Percentiles rank a stretch among this genome's conserved stretches.
These are phyloP conservation scores for Rehmannia glutinosa DNA, from an alignment of 257 asterid species.

Conservation along the genomic window DNA sequence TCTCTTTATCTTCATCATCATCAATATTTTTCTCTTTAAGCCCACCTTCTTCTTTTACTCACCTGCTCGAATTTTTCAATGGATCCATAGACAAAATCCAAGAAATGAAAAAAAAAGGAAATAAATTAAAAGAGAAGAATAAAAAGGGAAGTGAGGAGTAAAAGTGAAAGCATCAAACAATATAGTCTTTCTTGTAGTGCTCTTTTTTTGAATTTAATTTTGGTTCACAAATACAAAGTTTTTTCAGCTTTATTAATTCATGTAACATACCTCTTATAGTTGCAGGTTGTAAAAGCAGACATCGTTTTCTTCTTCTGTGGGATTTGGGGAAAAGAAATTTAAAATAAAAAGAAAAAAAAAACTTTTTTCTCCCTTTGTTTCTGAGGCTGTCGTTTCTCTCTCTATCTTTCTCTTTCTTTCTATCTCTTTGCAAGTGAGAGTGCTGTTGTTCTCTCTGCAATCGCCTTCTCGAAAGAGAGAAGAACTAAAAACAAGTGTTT, in stretches of 20 bases:
- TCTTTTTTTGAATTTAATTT: conserved; percentile 15
- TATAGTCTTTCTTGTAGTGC: not conserved
- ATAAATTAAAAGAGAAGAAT: conserved; percentile 16
- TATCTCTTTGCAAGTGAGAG: conserved; percentile 40
- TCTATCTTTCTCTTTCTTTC: conserved; percentile 28
- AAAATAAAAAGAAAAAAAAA: not conserved
- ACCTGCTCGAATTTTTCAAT: conserved; percentile 5
- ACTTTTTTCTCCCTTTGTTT: conserved; percentile 21
- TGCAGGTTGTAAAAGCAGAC: conserved; percentile 73
- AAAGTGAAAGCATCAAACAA: conserved; percentile 42
- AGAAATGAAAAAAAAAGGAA: not conserved
- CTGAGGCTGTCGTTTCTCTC: conserved; percentile 48
- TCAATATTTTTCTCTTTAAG: conserved; percentile 19
- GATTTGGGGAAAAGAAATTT: conserved; percentile 31
- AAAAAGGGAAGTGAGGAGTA: conserved; percentile 34
- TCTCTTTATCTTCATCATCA: conserved; percentile 36
- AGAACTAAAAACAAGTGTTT: conserved; percentile 29
- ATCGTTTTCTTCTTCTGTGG: conserved; percentile 82
- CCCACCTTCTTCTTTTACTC: conserved; percentile 7
- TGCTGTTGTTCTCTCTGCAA: conserved; percentile 60
- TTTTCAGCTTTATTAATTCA: conserved; percentile 41
- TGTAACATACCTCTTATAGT: conserved; percentile 64
- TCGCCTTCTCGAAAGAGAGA: conserved; percentile 61
- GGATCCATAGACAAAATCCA: conserved; percentile 18
- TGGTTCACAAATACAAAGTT: conserved; percentile 12